A percentile compares a stretch with the other conserved stretches of the same genome.
These are phyloP conservation scores for Rubia balearica DNA, from an alignment of 305 asterid genomes.

Conservation along the genomic window DNA sequence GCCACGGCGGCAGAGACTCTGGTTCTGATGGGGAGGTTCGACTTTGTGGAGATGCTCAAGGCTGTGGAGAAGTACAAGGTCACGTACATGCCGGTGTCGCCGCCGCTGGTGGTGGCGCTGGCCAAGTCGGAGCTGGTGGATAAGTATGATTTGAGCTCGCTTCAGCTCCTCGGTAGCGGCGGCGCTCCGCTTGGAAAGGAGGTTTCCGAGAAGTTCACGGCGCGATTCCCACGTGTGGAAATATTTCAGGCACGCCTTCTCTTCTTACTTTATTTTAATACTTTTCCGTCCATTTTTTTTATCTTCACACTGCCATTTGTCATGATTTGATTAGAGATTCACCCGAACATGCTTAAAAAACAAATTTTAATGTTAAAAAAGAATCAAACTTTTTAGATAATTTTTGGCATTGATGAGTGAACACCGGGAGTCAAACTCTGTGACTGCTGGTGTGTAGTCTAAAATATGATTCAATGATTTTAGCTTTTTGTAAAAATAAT, in stretches of 20 bases:
- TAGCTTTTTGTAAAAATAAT: not conserved
- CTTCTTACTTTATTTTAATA: not conserved
- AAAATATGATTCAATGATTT: not conserved
- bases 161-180: conserved; percentile 52
- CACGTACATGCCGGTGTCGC: conserved; percentile 63
- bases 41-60: conserved; percentile 60
- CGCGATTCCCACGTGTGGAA: conserved; percentile 52
- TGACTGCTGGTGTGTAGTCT: not conserved
- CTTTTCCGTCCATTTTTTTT: not conserved
- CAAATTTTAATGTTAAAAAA: not conserved
- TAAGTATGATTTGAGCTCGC: conserved; percentile 58
- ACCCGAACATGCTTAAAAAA: not conserved
- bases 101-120: conserved; percentile 75
- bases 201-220: conserved; percentile 43
- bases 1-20: conserved; percentile 53
- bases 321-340: not conserved
- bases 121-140: conserved; percentile 57
- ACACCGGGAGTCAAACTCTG: not conserved
- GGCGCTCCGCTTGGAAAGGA: conserved; percentile 94
- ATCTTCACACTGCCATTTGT: not conserved
- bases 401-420: not conserved
- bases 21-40: conserved; percentile 59
- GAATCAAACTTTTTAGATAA: not conserved
- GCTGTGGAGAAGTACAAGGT: conserved; percentile 66
- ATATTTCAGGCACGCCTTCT: conserved; percentile 45